phyloP scores from a whole-genome alignment of 2,329 filamentous ascomycete genomes.

The Sclerotinia sclerotiorum region DNA sequence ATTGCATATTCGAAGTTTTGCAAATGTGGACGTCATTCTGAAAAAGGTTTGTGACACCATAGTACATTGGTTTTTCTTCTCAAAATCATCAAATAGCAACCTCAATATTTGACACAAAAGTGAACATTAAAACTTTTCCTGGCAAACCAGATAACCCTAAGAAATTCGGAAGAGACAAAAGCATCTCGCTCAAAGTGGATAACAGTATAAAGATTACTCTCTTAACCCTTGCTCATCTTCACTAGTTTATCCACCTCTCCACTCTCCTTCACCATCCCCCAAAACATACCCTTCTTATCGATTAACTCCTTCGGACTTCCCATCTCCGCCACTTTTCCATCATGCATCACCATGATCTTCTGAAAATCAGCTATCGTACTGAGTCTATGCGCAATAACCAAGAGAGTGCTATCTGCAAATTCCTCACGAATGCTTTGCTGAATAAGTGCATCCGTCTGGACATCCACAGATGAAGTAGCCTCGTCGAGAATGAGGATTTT shows the following conservation, averaged over 20 bases:
- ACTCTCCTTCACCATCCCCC: slow-evolving; percentile 32
- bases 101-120: neutral
- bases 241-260: slow-evolving; percentile 18
- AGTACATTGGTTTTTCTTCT: neutral
- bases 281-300: slow-evolving; percentile 32
- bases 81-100: neutral
- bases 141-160: neutral
- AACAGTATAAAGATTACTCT: too few relatives aligned
- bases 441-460: slow-evolving; percentile 69
- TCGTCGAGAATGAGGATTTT: slow-evolving; percentile 95
- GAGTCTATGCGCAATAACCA: slow-evolving; percentile 73
- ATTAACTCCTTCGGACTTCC: slow-evolving; percentile 56
- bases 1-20: neutral
- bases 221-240: slow-evolving; percentile 3
- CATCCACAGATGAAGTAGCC: slow-evolving; percentile 75
- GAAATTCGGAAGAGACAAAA: neutral
- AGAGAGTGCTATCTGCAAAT: slow-evolving; percentile 64
- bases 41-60: neutral
- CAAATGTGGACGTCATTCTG: too few relatives aligned
- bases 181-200: neutral
- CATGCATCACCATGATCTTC: slow-evolving; percentile 66
- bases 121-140: neutral
- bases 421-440: slow-evolving; percentile 72
- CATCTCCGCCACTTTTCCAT: slow-evolving; percentile 61
- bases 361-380: slow-evolving; percentile 77